Percentiles rank a stretch among this genome's conserved stretches.
phyloP scores from a whole-genome alignment of 1,139 yeast species.

The Magnusiomyces paraingens region DNA sequence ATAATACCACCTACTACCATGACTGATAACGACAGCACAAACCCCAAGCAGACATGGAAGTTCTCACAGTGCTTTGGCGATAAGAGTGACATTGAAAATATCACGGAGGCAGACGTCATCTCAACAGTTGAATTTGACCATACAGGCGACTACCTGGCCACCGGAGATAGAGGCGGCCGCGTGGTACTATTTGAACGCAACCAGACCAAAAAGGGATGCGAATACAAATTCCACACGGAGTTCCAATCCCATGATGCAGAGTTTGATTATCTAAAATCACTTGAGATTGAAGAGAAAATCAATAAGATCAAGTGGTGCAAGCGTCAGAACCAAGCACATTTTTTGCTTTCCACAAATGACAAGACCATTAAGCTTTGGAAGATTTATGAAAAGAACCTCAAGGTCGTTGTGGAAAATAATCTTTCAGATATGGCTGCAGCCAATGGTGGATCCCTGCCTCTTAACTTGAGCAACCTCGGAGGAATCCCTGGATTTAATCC shows the following conservation, averaged over 20 bases:
- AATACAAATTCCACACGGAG: conserved; percentile 92
- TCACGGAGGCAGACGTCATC: conserved; percentile 96
- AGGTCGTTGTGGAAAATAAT: conserved; percentile 88
- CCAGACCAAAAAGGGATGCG: conserved; percentile 74
- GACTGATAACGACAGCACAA: conserved; percentile 26
- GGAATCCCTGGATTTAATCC: too few species aligned
- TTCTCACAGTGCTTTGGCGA: conserved; percentile 81
- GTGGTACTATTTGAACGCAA: conserved; percentile 93
- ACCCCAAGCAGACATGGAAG: conserved; percentile 34
- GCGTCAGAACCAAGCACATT: conserved; percentile 81
- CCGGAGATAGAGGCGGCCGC: conserved; percentile 98
- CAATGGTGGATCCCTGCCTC: neutral
- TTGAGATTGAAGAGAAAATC: conserved; percentile 96
- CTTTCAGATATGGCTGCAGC: conserved; percentile 41
- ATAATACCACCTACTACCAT: conserved; percentile 5
- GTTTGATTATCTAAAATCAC: conserved; percentile 89
- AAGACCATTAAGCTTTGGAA: conserved; percentile 98
- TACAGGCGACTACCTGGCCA: conserved; percentile 90
- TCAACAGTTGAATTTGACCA: conserved; percentile 96
- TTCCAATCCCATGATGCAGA: conserved; percentile 99
- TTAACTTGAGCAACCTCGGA: too few species aligned
- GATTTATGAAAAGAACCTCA: conserved; percentile 83
- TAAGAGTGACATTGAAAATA: conserved; percentile 91
- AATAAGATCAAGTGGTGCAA: conserved; percentile 96
- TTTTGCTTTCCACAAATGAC: conserved; percentile 86